These are phyloP conservation scores for Monilinia laxa DNA, from an alignment of 2,329 filamentous ascomycete genomes.

Conservation along the genomic window DNA sequence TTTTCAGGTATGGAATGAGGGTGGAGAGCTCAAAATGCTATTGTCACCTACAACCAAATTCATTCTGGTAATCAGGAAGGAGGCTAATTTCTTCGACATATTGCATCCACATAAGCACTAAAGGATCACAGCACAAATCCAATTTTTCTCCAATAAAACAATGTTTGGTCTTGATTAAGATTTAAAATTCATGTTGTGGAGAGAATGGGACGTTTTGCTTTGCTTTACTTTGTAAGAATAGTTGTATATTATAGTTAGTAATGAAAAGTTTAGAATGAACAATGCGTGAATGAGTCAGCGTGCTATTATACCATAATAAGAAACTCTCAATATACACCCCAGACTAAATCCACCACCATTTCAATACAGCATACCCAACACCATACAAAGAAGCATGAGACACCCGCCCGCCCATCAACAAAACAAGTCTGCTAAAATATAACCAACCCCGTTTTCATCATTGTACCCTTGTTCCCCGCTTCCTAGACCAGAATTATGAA, in stretches of 20 bases:
- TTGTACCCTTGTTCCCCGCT: too few species aligned
- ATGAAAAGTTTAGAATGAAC: not conserved
- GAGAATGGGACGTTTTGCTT: not conserved
- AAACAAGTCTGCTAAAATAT: too few species aligned
- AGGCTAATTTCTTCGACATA: not conserved
- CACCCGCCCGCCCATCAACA: too few species aligned
- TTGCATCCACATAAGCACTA: not conserved
- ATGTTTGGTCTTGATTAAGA: not conserved
- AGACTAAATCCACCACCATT: too few species aligned
- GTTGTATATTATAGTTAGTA: not conserved
- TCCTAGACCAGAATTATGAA: too few species aligned
- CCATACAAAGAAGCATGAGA: too few species aligned
- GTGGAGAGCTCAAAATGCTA: not conserved
- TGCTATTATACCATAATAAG: too few species aligned
- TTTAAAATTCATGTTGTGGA: not conserved
- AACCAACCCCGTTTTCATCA: too few species aligned
- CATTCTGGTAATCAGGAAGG: not conserved
- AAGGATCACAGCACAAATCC: not conserved
- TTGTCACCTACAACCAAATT: not conserved
- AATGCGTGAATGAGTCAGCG: not conserved
- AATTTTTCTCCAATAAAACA: not conserved
- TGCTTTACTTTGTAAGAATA: not conserved
- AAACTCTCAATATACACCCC: too few species aligned
- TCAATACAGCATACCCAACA: too few species aligned
- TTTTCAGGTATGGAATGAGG: not conserved